phyloP scores from a whole-genome alignment of 495 filamentous ascomycete genomes.

The Aspergillus carlsbadensis region DNA sequence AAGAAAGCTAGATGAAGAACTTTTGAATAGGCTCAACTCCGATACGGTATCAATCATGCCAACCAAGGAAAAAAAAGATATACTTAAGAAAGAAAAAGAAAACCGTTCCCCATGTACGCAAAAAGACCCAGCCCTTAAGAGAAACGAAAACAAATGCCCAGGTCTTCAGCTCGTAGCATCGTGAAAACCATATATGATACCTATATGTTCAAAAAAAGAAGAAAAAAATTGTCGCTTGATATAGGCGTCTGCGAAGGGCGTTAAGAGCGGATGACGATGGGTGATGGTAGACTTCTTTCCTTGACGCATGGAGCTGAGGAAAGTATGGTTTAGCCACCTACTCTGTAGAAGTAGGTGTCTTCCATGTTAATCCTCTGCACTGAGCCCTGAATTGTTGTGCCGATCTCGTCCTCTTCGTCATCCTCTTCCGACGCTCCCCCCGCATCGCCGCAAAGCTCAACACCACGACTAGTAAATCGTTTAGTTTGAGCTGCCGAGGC shows the following conservation, averaged over 20 bases:
- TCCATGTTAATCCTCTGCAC: background rate
- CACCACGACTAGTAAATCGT: constrained; percentile 24
- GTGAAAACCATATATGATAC: constrained; percentile 11
- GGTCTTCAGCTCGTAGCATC: constrained; percentile 14
- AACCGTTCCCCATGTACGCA: constrained; percentile 6
- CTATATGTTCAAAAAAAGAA: background rate
- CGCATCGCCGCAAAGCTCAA: constrained; percentile 36
- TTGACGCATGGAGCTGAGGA: background rate
- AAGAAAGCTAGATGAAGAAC: background rate
- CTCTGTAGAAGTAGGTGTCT: background rate
- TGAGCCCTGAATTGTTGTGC: background rate
- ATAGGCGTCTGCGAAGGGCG: background rate
- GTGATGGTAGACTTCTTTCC: background rate
- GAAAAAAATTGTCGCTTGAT: background rate
- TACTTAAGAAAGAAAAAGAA: background rate
- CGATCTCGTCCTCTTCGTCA: constrained; percentile 50
- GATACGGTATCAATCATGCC: constrained; percentile 15
- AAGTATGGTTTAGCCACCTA: background rate
- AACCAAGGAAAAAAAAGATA: constrained; percentile 11
- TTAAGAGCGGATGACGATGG: constrained; percentile 1
- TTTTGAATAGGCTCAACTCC: constrained; percentile 17
- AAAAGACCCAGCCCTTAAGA: background rate
- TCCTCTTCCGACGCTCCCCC: constrained; percentile 47
- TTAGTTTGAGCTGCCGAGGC: constrained; percentile 36
- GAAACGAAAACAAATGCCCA: constrained; percentile 1